Evolutionary conservation across 768 basidiomycete species (phyloP).

Genomic region (Russula sp.): DNA sequence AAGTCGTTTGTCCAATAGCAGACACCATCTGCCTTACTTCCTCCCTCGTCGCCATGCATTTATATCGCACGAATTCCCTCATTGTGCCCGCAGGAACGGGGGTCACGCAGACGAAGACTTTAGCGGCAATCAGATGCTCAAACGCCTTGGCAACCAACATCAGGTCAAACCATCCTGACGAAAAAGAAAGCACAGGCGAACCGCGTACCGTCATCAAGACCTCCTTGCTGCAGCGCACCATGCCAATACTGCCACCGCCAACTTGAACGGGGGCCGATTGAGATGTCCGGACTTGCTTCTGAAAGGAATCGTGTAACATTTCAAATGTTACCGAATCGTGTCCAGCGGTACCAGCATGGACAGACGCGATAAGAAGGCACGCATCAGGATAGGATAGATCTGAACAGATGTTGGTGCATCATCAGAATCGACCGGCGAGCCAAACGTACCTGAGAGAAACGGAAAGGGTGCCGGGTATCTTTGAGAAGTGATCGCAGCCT

Average conservation of each 20-base stretch:
- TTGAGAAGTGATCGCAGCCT: conserved; percentile 40
- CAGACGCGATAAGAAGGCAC: conserved; percentile 79
- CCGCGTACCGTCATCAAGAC: conserved; percentile 58
- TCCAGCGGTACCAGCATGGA: conserved; percentile 70
- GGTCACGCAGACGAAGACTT: conserved; percentile 48
- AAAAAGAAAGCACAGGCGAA: background rate
- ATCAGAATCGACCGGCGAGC: background rate
- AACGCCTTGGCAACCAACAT: conserved; percentile 50
- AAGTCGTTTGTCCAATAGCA: conserved; percentile 54
- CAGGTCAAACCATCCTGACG: background rate
- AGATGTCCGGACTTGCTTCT: conserved; percentile 64
- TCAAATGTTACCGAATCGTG: conserved; percentile 84
- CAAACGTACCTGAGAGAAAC: conserved; percentile 44
- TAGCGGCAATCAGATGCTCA: conserved; percentile 52
- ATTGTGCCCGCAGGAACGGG: conserved; percentile 43
- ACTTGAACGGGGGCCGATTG: conserved; percentile 67
- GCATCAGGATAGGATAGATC: conserved; percentile 71
- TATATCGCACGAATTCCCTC: conserved; percentile 70
- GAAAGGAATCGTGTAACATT: conserved; percentile 77
- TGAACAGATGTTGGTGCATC: conserved; percentile 27
- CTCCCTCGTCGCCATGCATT: conserved; percentile 53
- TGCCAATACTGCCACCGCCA: conserved; percentile 62
- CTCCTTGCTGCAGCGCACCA: conserved; percentile 56
- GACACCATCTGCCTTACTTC: conserved; percentile 65
- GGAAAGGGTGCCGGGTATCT: conserved; percentile 48